A percentile compares a stretch with the other conserved stretches of the same genome.
Evolutionary conservation across 2,329 filamentous ascomycete genomes (phyloP).

Genomic region (Fusarium veterinarium): DNA sequence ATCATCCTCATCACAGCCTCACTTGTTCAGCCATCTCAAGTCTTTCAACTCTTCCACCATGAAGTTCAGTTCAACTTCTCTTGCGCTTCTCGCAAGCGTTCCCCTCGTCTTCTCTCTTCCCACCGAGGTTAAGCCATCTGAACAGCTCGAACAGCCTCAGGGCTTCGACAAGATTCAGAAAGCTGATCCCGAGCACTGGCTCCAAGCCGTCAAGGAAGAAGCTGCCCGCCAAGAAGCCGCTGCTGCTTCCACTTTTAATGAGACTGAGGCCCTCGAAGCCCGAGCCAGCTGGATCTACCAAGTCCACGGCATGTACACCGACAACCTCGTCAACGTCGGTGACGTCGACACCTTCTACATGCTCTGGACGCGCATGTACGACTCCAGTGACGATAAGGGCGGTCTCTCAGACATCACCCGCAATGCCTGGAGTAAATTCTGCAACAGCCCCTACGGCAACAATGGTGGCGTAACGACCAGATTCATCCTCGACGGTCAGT

Average conservation of each 20-base stretch:
- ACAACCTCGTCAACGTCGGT: slow-evolving; percentile 2
- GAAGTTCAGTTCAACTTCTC: neutral
- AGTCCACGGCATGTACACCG: slow-evolving; percentile 8
- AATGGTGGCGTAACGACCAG: neutral
- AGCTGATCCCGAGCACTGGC: neutral
- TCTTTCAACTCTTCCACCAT: neutral
- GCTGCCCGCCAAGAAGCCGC: slow-evolving; percentile 4
- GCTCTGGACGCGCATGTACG: slow-evolving; percentile 11
- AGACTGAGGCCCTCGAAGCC: neutral
- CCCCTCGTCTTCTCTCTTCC: neutral
- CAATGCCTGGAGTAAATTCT: slow-evolving; percentile 2
- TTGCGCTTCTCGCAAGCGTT: neutral
- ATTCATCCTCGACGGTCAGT: slow-evolving; percentile 3
- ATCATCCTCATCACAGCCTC: neutral
- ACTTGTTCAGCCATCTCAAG: neutral
- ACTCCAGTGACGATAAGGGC: neutral
- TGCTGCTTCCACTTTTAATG: neutral
- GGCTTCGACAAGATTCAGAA: neutral
- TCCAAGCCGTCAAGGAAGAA: neutral
- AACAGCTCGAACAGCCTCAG: neutral
- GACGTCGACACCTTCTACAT: slow-evolving; percentile 3
- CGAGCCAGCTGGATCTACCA: neutral
- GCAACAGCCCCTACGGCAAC: neutral
- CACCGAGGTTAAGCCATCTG: neutral
- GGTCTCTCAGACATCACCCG: neutral